phyloP scores from a whole-genome alignment of 1,139 yeast species.

The Ogataea hybrid region DNA sequence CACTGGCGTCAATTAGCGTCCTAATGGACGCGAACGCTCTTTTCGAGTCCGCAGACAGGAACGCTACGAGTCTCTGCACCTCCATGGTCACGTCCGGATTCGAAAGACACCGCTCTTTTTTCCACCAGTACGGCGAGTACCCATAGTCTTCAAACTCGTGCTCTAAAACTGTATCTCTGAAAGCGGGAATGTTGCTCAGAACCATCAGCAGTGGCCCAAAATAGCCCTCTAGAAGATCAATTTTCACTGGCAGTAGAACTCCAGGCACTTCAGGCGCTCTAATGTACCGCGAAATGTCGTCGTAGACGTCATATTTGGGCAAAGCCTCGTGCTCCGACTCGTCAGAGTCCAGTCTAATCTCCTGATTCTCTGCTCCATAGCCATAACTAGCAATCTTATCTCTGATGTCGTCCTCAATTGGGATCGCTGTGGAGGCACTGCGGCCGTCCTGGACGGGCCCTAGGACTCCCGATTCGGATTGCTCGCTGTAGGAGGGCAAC shows the following conservation, averaged over 20 bases:
- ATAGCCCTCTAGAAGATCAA: conserved; percentile 34
- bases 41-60: conserved; percentile 38
- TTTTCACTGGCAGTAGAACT: conserved; percentile 37
- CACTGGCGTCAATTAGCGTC: conserved; percentile 34
- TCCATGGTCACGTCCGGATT: conserved; percentile 31
- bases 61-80: conserved; percentile 43
- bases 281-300: conserved; percentile 29
- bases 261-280: conserved; percentile 28
- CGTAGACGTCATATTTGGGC: conserved; percentile 28
- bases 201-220: conserved; percentile 42
- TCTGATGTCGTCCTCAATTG: conserved; percentile 22
- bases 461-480: background rate
- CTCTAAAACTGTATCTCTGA: conserved; percentile 36
- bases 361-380: conserved; percentile 9
- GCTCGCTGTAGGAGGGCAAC: conserved; percentile 14
- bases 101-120: conserved; percentile 32
- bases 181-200: conserved; percentile 40
- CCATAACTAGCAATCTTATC: conserved; percentile 22
- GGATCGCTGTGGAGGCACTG: conserved; percentile 17
- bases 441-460: conserved; percentile 12
- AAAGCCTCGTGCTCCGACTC: conserved; percentile 2
- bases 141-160: conserved; percentile 39
- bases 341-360: conserved; percentile 6
- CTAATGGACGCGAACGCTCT: conserved; percentile 41
- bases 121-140: conserved; percentile 44